These are phyloP conservation scores for Eucalyptus cladocalyx DNA, from an alignment of 345 rosid species.

Conservation along the genomic window DNA sequence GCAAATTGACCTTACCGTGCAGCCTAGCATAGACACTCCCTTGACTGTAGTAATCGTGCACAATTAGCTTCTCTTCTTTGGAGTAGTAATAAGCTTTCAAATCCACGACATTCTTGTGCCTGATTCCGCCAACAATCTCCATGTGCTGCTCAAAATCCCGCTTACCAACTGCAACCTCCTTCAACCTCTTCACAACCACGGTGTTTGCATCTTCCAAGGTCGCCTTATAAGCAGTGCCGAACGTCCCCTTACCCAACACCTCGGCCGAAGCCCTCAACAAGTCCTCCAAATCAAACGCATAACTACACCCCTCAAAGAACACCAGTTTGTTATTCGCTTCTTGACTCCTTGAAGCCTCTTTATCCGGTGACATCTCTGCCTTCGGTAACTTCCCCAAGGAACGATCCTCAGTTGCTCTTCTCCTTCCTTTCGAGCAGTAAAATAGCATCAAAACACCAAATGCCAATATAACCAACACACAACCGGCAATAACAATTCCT, in stretches of 20 bases:
- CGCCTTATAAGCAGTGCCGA: slow-evolving; percentile 84
- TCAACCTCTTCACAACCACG: slow-evolving; percentile 82
- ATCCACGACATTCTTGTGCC: slow-evolving; percentile 57
- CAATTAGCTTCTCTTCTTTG: slow-evolving; percentile 86
- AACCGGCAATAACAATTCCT: slow-evolving; percentile 53
- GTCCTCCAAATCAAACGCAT: slow-evolving; percentile 79
- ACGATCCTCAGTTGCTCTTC: slow-evolving; percentile 28
- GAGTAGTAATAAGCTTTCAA: slow-evolving; percentile 85
- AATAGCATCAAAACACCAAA: slow-evolving; percentile 35
- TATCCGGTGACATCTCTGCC: slow-evolving; percentile 54
- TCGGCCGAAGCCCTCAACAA: slow-evolving; percentile 89
- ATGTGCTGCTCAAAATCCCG: slow-evolving; percentile 89
- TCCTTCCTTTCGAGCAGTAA: slow-evolving; percentile 53
- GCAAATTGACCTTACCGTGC: slow-evolving; percentile 43
- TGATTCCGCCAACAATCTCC: slow-evolving; percentile 63
- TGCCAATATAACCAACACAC: slow-evolving; percentile 43
- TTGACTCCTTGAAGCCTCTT: slow-evolving; percentile 67
- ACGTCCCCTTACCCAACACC: slow-evolving; percentile 83
- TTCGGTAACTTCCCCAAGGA: slow-evolving; percentile 32
- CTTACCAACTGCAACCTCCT: slow-evolving; percentile 69
- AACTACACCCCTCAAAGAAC: slow-evolving; percentile 72
- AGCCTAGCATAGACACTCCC: slow-evolving; percentile 62
- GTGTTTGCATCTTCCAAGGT: slow-evolving; percentile 71
- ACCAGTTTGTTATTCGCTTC: slow-evolving; percentile 76
- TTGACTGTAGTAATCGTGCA: slow-evolving; percentile 41